A percentile compares a stretch with the other conserved stretches of the same genome.
Conservation (phyloP, 129 eudicot species). For the Calendula officinalis region DNA sequence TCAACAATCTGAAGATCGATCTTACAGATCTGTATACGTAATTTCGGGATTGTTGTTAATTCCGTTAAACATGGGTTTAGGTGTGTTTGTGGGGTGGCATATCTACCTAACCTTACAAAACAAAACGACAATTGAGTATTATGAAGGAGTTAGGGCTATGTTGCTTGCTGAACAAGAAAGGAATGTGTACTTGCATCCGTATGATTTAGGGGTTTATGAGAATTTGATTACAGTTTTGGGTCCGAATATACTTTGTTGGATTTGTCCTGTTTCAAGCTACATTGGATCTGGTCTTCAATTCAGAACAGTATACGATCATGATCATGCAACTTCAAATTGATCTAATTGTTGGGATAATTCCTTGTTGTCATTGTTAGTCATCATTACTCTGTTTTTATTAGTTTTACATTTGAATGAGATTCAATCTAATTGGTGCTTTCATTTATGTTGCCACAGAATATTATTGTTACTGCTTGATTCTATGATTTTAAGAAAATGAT, state of each 20-base stretch:
- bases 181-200: slow-evolving; percentile 74
- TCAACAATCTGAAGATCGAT: slow-evolving; percentile 41
- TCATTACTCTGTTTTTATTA: background rate
- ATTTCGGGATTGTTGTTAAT: slow-evolving; percentile 61
- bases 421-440: background rate
- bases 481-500: no score
- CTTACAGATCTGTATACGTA: slow-evolving; percentile 65
- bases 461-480: no score
- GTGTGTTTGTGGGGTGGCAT: slow-evolving; percentile 81
- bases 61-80: slow-evolving; percentile 55
- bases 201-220: slow-evolving; percentile 78
- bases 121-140: slow-evolving; percentile 94
- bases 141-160: slow-evolving; percentile 97
- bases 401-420: background rate
- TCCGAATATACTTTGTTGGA: slow-evolving; percentile 75
- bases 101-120: slow-evolving; percentile 64
- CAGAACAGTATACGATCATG: slow-evolving; percentile 47
- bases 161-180: slow-evolving; percentile 94
- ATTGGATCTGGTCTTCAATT: slow-evolving; percentile 79
- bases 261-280: slow-evolving; percentile 70
- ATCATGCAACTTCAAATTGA: slow-evolving; percentile 14
- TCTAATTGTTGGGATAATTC: background rate
- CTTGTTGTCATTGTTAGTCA: no score
- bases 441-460: no score
- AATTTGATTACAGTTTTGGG: slow-evolving; percentile 75